These are phyloP conservation scores for Phaseolus lunatus DNA, from an alignment of 306 rosid genomes.

Conservation along the genomic window DNA sequence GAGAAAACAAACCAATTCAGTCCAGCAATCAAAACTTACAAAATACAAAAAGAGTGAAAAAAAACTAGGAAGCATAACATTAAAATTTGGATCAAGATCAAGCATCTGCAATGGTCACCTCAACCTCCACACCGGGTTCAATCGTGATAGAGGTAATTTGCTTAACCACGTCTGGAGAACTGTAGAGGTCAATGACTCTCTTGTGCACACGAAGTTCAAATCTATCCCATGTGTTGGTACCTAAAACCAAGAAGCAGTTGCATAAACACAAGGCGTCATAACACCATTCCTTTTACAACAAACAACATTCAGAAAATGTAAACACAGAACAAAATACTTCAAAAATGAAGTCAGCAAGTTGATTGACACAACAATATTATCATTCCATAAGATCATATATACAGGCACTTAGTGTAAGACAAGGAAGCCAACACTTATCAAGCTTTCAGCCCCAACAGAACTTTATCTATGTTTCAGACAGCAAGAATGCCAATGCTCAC, in stretches of 20 bases:
- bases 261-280: not conserved
- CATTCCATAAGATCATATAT: not conserved
- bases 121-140: constrained; percentile 95
- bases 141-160: constrained; percentile 91
- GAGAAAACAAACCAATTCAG: constrained; percentile 24
- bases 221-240: constrained; percentile 92
- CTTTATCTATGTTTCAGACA: not conserved
- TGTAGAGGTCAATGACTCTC: constrained; percentile 91
- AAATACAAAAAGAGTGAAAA: not conserved
- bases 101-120: constrained; percentile 87
- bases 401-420: not conserved
- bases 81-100: constrained; percentile 4
- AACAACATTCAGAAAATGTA: not conserved
- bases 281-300: not conserved
- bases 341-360: not conserved
- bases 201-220: constrained; percentile 93
- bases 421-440: not conserved
- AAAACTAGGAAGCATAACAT: constrained; percentile 14
- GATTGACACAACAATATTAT: not conserved
- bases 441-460: not conserved
- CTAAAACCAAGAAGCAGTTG: constrained; percentile 43
- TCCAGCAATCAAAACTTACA: constrained; percentile 27
- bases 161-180: constrained; percentile 92
- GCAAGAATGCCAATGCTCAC: not conserved
- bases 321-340: not conserved